These are phyloP conservation scores for Schizophyllum amplum DNA, from an alignment of 1,284 basidiomycete genomes.

Conservation along the genomic window DNA sequence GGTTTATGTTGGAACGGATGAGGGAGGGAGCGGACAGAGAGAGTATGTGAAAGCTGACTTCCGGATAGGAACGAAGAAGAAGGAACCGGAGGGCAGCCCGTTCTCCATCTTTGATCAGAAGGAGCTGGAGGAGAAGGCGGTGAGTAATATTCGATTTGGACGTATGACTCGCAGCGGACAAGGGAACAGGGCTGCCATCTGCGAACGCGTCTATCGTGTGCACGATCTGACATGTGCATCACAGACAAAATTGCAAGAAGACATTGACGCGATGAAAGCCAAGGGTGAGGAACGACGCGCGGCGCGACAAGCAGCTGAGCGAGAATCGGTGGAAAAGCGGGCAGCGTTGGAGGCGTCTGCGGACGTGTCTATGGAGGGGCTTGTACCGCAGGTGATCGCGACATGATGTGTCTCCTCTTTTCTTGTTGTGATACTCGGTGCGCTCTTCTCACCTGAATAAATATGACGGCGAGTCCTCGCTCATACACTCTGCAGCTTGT, in stretches of 20 bases:
- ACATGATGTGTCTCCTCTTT: not conserved
- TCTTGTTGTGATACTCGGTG: too few relatives aligned
- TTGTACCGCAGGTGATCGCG: not conserved
- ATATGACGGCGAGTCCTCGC: too few relatives aligned
- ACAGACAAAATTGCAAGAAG: slow-evolving; percentile 39
- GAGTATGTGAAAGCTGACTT: slow-evolving; percentile 1
- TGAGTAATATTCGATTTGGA: slow-evolving; percentile 23
- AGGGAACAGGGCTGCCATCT: too few relatives aligned
- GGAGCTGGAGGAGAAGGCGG: slow-evolving; percentile 53
- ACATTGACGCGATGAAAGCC: slow-evolving; percentile 37
- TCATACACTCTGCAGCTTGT: too few relatives aligned
- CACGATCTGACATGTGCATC: slow-evolving; percentile 2
- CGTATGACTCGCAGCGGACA: too few relatives aligned
- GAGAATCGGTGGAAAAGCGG: slow-evolving; percentile 4
- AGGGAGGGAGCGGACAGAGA: too few relatives aligned
- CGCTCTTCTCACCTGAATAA: too few relatives aligned
- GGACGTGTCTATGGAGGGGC: slow-evolving; percentile 25
- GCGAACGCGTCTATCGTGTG: too few relatives aligned
- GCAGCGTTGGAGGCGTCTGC: slow-evolving; percentile 8
- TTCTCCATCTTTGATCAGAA: slow-evolving; percentile 54
- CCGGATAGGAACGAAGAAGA: slow-evolving; percentile 38
- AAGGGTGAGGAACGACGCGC: slow-evolving; percentile 26
- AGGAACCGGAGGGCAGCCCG: slow-evolving; percentile 29
- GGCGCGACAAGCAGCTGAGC: slow-evolving; percentile 18
- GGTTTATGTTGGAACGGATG: not conserved